These are phyloP conservation scores for Naganishia sp. DNA, from an alignment of 1,284 basidiomycete species.

Conservation along the genomic window DNA sequence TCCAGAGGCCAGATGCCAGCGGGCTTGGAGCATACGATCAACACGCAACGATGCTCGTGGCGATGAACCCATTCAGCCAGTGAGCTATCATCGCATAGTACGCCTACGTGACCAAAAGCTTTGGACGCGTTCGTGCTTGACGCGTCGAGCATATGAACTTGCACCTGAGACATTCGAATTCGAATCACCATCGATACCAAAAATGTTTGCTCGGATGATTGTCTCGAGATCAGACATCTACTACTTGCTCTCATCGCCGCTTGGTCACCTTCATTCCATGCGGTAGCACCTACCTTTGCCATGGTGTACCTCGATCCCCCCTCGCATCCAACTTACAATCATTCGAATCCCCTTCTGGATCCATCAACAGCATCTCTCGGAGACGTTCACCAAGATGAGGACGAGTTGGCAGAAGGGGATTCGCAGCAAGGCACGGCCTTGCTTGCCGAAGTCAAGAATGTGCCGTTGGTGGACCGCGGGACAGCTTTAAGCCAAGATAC, in stretches of 20 bases:
- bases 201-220: too few relatives aligned
- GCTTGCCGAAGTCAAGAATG: neutral
- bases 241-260: neutral
- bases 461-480: neutral
- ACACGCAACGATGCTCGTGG: too few relatives aligned
- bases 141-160: neutral
- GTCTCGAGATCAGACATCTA: too few relatives aligned
- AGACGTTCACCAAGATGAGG: constrained; percentile 1
- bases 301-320: constrained; percentile 24
- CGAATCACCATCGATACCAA: too few relatives aligned
- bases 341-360: constrained; percentile 34
- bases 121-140: neutral
- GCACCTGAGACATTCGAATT: too few relatives aligned
- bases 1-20: too few relatives aligned
- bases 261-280: too few relatives aligned
- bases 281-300: neutral
- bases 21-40: too few relatives aligned
- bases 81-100: too few relatives aligned
- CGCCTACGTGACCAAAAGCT: neutral
- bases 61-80: too few relatives aligned
- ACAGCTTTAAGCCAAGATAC: constrained; percentile 23
- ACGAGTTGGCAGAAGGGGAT: neutral
- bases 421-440: neutral
- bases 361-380: constrained; percentile 18
- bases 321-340: constrained; percentile 33